phyloP scores from a whole-genome alignment of 2,329 filamentous ascomycete species.

The Graphiopsis chlorocephala region DNA sequence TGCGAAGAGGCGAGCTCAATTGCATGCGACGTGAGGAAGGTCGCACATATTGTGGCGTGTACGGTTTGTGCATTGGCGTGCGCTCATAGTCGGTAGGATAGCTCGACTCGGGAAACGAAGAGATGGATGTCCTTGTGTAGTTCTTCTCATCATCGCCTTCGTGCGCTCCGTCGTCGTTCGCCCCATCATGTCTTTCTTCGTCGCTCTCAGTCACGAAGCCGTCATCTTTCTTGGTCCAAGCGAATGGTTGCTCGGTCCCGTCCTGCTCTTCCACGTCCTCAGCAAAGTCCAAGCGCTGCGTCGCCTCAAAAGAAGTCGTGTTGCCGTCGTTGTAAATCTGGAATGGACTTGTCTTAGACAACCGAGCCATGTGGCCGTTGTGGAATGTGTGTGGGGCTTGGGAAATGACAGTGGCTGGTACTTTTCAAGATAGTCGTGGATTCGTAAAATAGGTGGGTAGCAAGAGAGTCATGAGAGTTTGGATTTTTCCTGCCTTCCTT shows the following conservation, averaged over 20 bases:
- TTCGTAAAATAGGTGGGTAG: not conserved
- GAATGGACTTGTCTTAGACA: conserved; percentile 16
- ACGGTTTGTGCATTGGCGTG: conserved; percentile 37
- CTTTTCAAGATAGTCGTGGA: not conserved
- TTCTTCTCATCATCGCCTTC: conserved; percentile 18
- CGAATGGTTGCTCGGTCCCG: not conserved
- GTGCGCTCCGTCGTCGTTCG: conserved; percentile 11
- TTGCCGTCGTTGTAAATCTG: conserved; percentile 7
- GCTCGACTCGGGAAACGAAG: conserved; percentile 32
- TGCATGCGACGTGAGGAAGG: conserved; percentile 68
- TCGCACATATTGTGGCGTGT: conserved; percentile 58
- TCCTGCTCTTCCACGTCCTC: not conserved
- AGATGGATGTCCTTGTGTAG: conserved; percentile 30
- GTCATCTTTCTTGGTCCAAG: conserved; percentile 11
- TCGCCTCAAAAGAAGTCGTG: not conserved
- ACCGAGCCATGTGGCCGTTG: conserved; percentile 12
- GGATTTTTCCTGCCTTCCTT: not conserved
- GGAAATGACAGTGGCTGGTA: not conserved
- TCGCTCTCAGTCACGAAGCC: conserved; percentile 17
- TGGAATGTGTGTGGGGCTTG: conserved; percentile 13
- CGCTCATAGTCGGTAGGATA: conserved; percentile 29
- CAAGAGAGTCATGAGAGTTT: not conserved
- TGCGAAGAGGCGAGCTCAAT: conserved; percentile 64
- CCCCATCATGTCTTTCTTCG: not conserved
- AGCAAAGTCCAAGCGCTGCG: not conserved